Evolutionary conservation across 176 grass and related monocot genomes (phyloP).

Genomic region (Luzula sylvatica): DNA sequence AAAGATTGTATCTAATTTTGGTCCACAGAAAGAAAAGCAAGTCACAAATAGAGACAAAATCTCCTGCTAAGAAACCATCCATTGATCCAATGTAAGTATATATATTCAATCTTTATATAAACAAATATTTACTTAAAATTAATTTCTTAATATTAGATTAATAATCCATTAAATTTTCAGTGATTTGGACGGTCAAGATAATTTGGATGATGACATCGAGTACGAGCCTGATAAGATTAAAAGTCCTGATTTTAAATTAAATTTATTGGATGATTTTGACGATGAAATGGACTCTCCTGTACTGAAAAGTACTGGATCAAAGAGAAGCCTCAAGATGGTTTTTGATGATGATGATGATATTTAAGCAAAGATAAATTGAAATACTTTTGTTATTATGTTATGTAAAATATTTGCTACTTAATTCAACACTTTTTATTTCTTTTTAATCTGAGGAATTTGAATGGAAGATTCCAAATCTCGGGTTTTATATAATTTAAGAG

Average conservation of each 20-base stretch:
- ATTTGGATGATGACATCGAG: slow-evolving; percentile 40
- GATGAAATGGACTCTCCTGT: no score
- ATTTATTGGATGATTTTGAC: not conserved
- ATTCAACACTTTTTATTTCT: no score
- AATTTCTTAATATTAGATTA: slow-evolving; percentile 2
- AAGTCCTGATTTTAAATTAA: no score
- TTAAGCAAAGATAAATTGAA: not conserved
- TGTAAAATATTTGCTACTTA: no score
- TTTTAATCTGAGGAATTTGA: no score
- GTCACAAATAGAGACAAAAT: not conserved
- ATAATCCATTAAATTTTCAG: slow-evolving; percentile 14
- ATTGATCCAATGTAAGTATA: slow-evolving; percentile 15
- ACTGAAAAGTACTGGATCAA: slow-evolving; percentile 19
- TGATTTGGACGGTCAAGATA: no score
- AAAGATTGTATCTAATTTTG: no score
- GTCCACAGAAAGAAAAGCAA: slow-evolving; percentile 11
- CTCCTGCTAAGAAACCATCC: slow-evolving; percentile 1
- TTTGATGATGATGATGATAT: slow-evolving; percentile 40
- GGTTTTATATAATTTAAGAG: no score
- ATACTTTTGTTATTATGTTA: no score
- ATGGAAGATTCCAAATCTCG: no score
- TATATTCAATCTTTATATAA: slow-evolving; percentile 6
- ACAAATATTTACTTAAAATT: slow-evolving; percentile 5
- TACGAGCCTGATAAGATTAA: no score
- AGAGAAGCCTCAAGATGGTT: slow-evolving; percentile 55